phyloP scores from a whole-genome alignment of 345 rosid genomes.

The Arabis hirsuta region DNA sequence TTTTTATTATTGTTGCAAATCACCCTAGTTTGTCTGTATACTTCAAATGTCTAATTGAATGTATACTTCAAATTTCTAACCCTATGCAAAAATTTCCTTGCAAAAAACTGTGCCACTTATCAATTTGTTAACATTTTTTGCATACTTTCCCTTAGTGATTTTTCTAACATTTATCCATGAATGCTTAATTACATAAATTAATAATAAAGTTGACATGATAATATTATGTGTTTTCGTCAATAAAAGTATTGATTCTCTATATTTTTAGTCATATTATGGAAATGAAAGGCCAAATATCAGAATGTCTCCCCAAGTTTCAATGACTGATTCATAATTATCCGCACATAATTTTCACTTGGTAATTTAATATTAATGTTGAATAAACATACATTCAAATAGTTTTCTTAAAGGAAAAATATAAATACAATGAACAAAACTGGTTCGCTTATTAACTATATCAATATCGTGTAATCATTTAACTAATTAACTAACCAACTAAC shows the following conservation, averaged over 20 bases:
- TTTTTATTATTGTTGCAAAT: too few species aligned
- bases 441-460: slow-evolving; percentile 15
- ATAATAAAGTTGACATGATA: background rate
- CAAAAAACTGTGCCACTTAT: background rate
- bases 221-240: background rate
- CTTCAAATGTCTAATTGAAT: background rate
- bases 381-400: background rate
- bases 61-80: background rate
- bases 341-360: background rate
- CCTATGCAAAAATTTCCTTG: background rate
- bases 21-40: background rate
- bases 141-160: background rate
- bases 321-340: background rate
- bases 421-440: background rate
- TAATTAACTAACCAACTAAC: slow-evolving; percentile 47
- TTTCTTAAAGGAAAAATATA: background rate
- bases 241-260: background rate
- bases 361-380: background rate
- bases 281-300: background rate
- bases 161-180: background rate
- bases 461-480: slow-evolving; percentile 33
- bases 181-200: background rate
- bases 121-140: background rate
- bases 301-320: background rate
- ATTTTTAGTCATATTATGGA: background rate